Conservation (phyloP, 2,329 filamentous ascomycete genomes). For the Daldinia eschscholtzii region DNA sequence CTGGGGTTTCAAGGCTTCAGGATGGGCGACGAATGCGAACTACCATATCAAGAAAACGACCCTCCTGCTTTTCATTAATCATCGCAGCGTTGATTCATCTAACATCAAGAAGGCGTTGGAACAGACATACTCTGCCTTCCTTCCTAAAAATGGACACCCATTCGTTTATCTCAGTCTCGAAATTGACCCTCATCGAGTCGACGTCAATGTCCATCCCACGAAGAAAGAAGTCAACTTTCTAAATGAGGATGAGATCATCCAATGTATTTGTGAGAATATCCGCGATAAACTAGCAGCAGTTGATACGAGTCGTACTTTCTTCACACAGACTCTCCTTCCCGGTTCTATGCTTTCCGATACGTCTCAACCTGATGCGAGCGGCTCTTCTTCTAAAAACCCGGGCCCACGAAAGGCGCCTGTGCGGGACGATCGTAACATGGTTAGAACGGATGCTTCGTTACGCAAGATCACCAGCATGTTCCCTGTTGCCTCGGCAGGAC, state of each 20-base stretch:
- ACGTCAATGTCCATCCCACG: slow-evolving; percentile 97
- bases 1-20: slow-evolving; percentile 86
- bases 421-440: slow-evolving; percentile 86
- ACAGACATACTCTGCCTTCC: slow-evolving; percentile 86
- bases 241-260: slow-evolving; percentile 96
- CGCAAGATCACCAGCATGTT: slow-evolving; percentile 99
- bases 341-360: slow-evolving; percentile 62
- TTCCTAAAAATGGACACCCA: slow-evolving; percentile 94
- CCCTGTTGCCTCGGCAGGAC: slow-evolving; percentile 63
- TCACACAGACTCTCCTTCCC: slow-evolving; percentile 90
- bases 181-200: slow-evolving; percentile 90
- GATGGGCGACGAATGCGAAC: slow-evolving; percentile 91
- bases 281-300: slow-evolving; percentile 83
- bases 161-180: slow-evolving; percentile 94
- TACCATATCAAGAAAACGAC: slow-evolving; percentile 92
- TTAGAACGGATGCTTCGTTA: slow-evolving; percentile 88
- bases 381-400: slow-evolving; percentile 52
- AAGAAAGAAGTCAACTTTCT: slow-evolving; percentile 97
- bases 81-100: slow-evolving; percentile 90
- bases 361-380: slow-evolving; percentile 48
- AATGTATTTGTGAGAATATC: slow-evolving; percentile 84
- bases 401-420: slow-evolving; percentile 59
- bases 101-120: slow-evolving; percentile 91
- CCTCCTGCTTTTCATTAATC: slow-evolving; percentile 94
- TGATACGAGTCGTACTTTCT: slow-evolving; percentile 93